A percentile compares a stretch with the other conserved stretches of the same genome.
These are phyloP conservation scores for Leersia perrieri DNA, from an alignment of 176 grass and related monocot species.

Conservation along the genomic window DNA sequence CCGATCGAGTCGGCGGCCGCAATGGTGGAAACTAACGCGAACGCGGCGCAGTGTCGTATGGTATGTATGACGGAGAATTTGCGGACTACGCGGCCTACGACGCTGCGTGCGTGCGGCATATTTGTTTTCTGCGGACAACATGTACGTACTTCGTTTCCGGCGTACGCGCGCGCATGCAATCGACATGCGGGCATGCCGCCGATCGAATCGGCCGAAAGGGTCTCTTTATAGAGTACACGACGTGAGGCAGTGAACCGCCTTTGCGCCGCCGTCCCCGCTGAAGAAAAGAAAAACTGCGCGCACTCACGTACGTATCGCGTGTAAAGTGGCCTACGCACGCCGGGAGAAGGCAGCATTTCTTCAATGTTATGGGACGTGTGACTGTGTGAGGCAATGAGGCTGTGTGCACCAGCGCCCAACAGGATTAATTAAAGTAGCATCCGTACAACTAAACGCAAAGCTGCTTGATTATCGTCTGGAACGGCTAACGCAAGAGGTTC, in stretches of 20 bases:
- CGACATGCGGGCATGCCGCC: background rate
- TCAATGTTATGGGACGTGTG: conserved; percentile 25
- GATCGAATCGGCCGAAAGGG: conserved; percentile 20
- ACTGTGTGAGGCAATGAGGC: no score
- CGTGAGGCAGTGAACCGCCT: no score
- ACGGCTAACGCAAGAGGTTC: no score
- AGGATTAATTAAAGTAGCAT: no score
- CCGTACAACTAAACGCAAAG: no score
- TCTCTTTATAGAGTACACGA: no score
- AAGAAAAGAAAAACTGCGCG: background rate
- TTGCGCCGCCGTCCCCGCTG: background rate
- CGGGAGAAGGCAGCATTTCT: background rate
- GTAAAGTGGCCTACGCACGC: background rate
- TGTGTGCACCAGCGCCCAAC: background rate
- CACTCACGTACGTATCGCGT: conserved; percentile 1
- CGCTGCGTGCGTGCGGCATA: background rate
- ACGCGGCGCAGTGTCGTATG: background rate
- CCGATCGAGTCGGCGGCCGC: background rate
- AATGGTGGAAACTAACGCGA: background rate
- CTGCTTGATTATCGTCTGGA: no score
- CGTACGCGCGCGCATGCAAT: background rate
- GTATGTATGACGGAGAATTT: background rate
- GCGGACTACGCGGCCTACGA: background rate
- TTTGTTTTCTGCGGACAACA: background rate
- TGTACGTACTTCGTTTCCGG: no score